Base-by-base conservation (phyloP, 768 basidiomycete genomes). In the Floccularia luteovirens region DNA sequence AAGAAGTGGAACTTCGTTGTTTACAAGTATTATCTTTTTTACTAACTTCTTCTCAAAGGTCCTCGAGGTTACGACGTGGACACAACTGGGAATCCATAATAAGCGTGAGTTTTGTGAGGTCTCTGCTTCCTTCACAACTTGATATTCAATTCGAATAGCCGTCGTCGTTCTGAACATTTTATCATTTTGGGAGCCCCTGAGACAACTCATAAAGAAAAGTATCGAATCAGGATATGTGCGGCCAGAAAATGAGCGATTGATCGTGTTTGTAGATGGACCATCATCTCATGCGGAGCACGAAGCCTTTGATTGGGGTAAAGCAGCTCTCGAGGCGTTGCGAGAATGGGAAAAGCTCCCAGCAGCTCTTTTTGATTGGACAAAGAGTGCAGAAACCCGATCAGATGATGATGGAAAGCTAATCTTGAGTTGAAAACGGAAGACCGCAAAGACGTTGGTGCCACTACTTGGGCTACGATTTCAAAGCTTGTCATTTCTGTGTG, bases 11-110 rank as follows among this genome's bases (percentile, higher is more conserved):
- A 34, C 20, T n/a, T 23, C 21, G 20, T 31, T 19, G 10, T 38
- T 24, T 38, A 20, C 11, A 10, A 16, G 8, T 41, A 16, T 10
- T 10, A n/a, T 12, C 16, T 32, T 14, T n/a, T 5, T 34, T 10
- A 8, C n/a, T 14, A 24, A 33, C 39, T 30, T 10, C 8, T 36
- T 36, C 17, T 30, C 47, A 90, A n/a, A n/a, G 85, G 62, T 90
- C n/a, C 59, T 96, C 21, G 94, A 98, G 60, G 92, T 89, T 46
- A 75, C 82, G 11, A 96, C 93, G 0, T 99, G 94, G 94, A 88
- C 87, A 14, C 94, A 97, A 53, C 58, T 96, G 4, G 84, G 85
- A 14, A 83, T 93, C 31, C 88, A 91, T 55, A 70, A 75, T 40
- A 90, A 90, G 64, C 88, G 88, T 88, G 54, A 46, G 76, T 43